Base-by-base conservation (phyloP, 108 stramenopile genomes). In the Discostella stelligeroides region DNA sequence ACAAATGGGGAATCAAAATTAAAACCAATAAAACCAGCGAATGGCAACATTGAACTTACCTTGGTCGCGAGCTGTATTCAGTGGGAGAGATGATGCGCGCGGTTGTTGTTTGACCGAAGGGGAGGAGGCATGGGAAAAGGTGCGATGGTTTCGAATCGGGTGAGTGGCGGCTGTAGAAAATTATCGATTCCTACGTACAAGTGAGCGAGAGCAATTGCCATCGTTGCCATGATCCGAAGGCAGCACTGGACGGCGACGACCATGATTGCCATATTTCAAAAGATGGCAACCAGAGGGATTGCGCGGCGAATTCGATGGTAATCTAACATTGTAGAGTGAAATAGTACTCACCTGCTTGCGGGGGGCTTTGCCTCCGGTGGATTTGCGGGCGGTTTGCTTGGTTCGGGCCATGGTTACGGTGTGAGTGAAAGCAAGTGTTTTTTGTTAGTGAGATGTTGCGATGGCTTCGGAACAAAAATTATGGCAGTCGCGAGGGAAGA, bases 381-480 rank as follows among this genome's bases (percentile, higher is more conserved):
- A 94, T 79, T 97, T 98, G 54, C 97, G 90, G 24, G 98, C 98
- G 82, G 98, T 98, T 86, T 98, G 98, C 84, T 98, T 98, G 81
- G 98, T 98, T 48, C 97, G 93, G 34, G 97, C 97, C 97, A 96
- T 96, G 58, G 77, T 86, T 13, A n/a, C 4, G 30, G 17, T 56
- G 30, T 37, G 17, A 30, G 60, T 27, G 55, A 30, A 39, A 69
- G 56, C 57, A 27, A 51, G 39, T 54, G 39, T 69, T 69, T 69
- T 69, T 69, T 59, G 68, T 59, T 69, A 69, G 68, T 46, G 57
- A 48, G 45, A 15, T 38, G 10, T 56, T 56, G 55, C 55, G 29
- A 17, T 56, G 29, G 29, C 21, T 17, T 28, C 25, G 17, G 15
- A 7, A 3, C 27, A 37, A 37, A n/a, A 38, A 56, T 56, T 56